Percentiles rank a stretch among this genome's conserved stretches.
Evolutionary conservation across 345 rosid genomes (phyloP).

Genomic region (Nasturtium officinale): DNA sequence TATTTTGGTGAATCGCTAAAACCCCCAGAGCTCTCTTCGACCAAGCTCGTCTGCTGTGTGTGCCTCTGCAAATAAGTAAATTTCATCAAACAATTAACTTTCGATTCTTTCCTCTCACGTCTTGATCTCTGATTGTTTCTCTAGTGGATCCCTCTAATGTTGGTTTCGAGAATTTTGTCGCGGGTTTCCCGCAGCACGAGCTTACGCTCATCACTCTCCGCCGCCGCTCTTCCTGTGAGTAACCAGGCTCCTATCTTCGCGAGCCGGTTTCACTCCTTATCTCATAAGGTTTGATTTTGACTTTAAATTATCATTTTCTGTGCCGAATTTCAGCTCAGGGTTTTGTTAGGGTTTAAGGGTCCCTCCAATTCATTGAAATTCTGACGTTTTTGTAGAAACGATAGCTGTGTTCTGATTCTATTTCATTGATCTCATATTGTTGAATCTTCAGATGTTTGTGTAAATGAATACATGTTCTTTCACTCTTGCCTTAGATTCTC

Average conservation of each 20-base stretch:
- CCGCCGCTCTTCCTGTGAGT: conserved; percentile 47
- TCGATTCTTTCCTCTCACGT: conserved; percentile 28
- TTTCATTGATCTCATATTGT: conserved; percentile 6
- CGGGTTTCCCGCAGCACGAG: conserved; percentile 56
- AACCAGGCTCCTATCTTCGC: conserved; percentile 40
- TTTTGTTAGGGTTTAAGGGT: conserved; percentile 59
- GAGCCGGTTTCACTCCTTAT: conserved; percentile 42
- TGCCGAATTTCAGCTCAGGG: conserved; percentile 24
- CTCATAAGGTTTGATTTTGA: conserved; percentile 47
- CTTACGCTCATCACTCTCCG: conserved; percentile 51
- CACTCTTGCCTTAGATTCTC: conserved; percentile 24
- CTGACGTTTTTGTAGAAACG: background rate
- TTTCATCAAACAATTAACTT: conserved; percentile 25
- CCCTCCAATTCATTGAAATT: conserved; percentile 5
- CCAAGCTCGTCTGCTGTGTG: background rate
- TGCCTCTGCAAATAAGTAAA: background rate
- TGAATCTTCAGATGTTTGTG: conserved; percentile 3
- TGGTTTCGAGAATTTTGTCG: conserved; percentile 57
- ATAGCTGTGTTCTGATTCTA: background rate
- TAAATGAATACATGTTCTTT: background rate
- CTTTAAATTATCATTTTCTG: background rate
- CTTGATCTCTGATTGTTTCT: conserved; percentile 54
- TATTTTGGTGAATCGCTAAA: background rate
- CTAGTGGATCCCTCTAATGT: conserved; percentile 49
- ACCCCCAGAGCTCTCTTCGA: background rate